Conservation (phyloP, 306 rosid genomes). For the Cicer cuneatum region DNA sequence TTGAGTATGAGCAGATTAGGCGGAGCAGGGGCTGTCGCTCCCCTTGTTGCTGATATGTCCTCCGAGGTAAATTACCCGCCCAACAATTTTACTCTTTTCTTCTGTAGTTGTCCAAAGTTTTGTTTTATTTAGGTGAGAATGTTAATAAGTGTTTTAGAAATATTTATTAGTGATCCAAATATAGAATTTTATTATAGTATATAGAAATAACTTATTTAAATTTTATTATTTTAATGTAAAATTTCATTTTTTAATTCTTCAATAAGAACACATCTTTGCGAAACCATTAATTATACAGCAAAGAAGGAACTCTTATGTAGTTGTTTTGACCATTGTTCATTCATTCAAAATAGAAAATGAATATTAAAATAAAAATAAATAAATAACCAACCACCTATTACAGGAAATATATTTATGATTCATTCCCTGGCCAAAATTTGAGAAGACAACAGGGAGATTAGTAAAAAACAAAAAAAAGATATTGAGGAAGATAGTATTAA, state of each 20-base stretch:
- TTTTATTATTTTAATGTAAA: too few species aligned
- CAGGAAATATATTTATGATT: not conserved
- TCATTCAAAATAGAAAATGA: not conserved
- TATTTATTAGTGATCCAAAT: too few species aligned
- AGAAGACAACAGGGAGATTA: not conserved
- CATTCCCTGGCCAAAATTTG: not conserved
- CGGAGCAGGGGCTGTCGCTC: conserved; percentile 92
- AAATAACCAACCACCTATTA: not conserved
- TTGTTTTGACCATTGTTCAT: not conserved
- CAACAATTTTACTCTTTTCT: not conserved
- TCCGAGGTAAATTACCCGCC: conserved; percentile 59
- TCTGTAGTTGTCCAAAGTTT: not conserved
- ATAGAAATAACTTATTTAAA: too few species aligned
- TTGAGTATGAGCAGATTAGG: conserved; percentile 99
- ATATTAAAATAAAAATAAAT: not conserved
- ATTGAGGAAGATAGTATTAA: not conserved
- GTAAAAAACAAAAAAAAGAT: not conserved
- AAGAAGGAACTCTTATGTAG: not conserved
- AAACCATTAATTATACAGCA: too few species aligned
- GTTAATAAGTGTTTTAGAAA: too few species aligned
- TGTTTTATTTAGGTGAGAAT: too few species aligned
- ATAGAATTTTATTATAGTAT: too few species aligned
- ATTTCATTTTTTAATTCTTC: too few species aligned
- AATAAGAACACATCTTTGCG: too few species aligned
- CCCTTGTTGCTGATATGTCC: conserved; percentile 81